phyloP scores from a whole-genome alignment of 805 yeast species.

The Ogataea nakhonphanomensis region DNA sequence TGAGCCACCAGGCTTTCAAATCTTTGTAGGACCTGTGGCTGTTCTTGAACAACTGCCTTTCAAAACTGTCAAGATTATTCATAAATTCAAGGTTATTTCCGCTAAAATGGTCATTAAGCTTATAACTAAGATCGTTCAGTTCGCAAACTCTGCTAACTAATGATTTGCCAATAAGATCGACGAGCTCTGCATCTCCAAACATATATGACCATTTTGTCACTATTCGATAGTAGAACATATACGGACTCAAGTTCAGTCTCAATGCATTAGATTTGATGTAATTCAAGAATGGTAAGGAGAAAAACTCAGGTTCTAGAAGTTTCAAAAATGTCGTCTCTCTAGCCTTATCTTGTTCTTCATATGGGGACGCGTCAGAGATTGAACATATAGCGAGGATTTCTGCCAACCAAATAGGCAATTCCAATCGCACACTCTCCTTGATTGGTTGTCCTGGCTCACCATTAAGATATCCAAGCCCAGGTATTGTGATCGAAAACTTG shows the following conservation, averaged over 20 bases:
- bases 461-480: constrained; percentile 84
- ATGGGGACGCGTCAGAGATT: constrained; percentile 25
- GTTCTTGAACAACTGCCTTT: constrained; percentile 52
- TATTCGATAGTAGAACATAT: constrained; percentile 51
- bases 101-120: constrained; percentile 32
- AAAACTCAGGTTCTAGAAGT: constrained; percentile 67
- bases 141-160: constrained; percentile 63
- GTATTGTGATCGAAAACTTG: constrained; percentile 70
- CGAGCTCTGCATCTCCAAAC: constrained; percentile 62
- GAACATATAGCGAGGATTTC: constrained; percentile 60
- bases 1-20: constrained; percentile 26
- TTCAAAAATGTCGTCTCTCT: constrained; percentile 54
- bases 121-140: constrained; percentile 63
- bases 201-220: constrained; percentile 75
- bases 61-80: constrained; percentile 72
- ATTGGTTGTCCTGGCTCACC: constrained; percentile 68
- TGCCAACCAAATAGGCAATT: constrained; percentile 88
- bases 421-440: constrained; percentile 58
- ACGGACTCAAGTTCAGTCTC: constrained; percentile 24
- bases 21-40: constrained; percentile 42
- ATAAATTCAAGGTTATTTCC: constrained; percentile 44
- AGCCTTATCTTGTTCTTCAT: constrained; percentile 32
- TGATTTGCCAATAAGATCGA: constrained; percentile 45
- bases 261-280: constrained; percentile 67
- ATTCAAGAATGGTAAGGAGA: constrained; percentile 63